Evolutionary conservation across 208 protist genomes (phyloP).

Genomic region (Trypanosoma rangeli): DNA sequence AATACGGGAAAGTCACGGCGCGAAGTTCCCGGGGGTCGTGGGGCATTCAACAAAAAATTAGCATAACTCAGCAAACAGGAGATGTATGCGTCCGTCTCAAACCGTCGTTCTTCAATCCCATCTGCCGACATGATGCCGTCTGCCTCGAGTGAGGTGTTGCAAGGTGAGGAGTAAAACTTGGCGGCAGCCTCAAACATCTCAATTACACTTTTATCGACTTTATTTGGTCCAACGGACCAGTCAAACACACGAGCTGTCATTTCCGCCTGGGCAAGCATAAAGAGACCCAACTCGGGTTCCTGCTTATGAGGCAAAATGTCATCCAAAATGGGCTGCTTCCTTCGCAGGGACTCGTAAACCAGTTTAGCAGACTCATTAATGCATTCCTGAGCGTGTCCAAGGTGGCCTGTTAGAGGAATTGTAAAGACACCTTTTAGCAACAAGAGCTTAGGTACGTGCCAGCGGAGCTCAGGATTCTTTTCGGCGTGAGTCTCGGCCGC

Average conservation of each 20-base stretch:
- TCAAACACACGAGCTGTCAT: constrained; percentile 66
- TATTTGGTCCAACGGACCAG: constrained; percentile 43
- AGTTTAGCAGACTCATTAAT: constrained; percentile 53
- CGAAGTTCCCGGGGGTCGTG: constrained; percentile 32
- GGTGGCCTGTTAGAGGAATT: constrained; percentile 73
- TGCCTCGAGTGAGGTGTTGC: constrained; percentile 56
- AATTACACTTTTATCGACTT: constrained; percentile 45
- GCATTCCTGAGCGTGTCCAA: constrained; percentile 43
- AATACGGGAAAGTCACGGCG: constrained; percentile 72
- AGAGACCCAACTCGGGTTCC: constrained; percentile 75
- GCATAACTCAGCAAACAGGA: constrained; percentile 64
- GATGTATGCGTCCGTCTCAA: constrained; percentile 62
- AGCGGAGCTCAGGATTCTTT: constrained; percentile 45
- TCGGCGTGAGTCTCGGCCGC: constrained; percentile 36
- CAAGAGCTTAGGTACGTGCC: constrained; percentile 72
- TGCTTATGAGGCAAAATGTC: constrained; percentile 44
- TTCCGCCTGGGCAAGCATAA: constrained; percentile 65
- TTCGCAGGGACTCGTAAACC: constrained; percentile 46
- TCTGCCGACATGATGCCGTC: constrained; percentile 77
- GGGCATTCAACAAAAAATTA: constrained; percentile 68
- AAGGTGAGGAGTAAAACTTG: constrained; percentile 67
- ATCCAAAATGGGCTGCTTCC: constrained; percentile 51
- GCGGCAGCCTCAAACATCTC: constrained; percentile 47
- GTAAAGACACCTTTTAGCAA: constrained; percentile 68
- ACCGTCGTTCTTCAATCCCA: constrained; percentile 36